Evolutionary conservation across 345 rosid species (phyloP).

Genomic region (Aquilaria malaccensis): DNA sequence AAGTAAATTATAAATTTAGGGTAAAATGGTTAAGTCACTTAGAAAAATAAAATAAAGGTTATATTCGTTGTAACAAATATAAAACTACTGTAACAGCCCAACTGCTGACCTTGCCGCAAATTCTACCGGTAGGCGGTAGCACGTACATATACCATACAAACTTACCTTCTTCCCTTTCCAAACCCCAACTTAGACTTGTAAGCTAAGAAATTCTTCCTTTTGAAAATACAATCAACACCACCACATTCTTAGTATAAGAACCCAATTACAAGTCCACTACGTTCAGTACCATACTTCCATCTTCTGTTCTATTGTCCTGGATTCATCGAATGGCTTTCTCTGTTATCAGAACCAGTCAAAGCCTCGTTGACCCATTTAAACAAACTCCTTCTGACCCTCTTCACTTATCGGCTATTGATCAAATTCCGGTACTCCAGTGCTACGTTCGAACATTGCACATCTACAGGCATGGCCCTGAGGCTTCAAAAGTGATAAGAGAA

Average conservation of each 20-base stretch:
- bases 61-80: too few relatives aligned
- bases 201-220: constrained; percentile 5
- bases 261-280: not conserved
- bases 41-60: too few relatives aligned
- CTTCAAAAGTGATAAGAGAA: constrained; percentile 31
- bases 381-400: constrained; percentile 27
- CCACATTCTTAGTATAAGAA: not conserved
- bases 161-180: constrained; percentile 7
- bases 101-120: too few relatives aligned
- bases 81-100: too few relatives aligned
- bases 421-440: constrained; percentile 44
- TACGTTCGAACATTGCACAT: constrained; percentile 44
- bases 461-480: constrained; percentile 28
- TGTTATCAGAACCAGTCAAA: constrained; percentile 24
- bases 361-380: constrained; percentile 30
- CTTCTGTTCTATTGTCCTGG: not conserved
- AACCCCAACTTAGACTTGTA: constrained; percentile 18
- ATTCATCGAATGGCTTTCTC: constrained; percentile 26
- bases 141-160: not conserved
- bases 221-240: not conserved
- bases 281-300: not conserved
- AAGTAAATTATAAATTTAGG: too few relatives aligned
- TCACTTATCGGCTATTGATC: constrained; percentile 43
- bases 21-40: too few relatives aligned
- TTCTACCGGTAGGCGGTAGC: too few relatives aligned